Evolutionary conservation across 495 filamentous ascomycete species (phyloP), one percentile per base, ranked within the genome.

Genomic region (Penicillium tannophilum): DNA sequence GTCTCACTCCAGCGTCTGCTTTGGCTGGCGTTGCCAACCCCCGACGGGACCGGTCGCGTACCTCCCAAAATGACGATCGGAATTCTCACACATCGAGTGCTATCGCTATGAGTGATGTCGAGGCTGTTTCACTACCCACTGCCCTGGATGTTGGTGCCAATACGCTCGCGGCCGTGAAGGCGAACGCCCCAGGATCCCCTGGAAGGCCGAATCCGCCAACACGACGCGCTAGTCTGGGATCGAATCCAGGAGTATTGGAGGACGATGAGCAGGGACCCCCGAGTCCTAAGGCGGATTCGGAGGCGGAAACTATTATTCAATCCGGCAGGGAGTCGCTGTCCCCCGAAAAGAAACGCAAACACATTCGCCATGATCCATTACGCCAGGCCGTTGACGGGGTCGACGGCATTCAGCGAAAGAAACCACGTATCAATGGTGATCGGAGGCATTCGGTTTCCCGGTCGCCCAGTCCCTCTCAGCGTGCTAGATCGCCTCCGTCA

Each of bases 221-320:
- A 45, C 64, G 52, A 51, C 58, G 54, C 59, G 60, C 65, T 24
- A 63, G 63, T 57, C 62, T 62, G 61, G 63, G 56, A 26, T 49
- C 56, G 30, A 63, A 66, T 61, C 62, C 58, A 60, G 61, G 64
- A 62, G 64, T 59, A 43, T 62, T 53, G 58, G 69, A 63, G 56
- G 64, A 57, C 33, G 67, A 74, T n/a, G 66, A 61, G 47, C 66
- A 76, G 51, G 71, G 70, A 31, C 71, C 72, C 14, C 61, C 64
- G 19, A 77, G 77, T 55, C 72, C 76, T 56, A 78, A 71, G 69
- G 78, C 76, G 52, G 88, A 91, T 67, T 92, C 89, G 12, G 90
- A 93, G 70, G 89, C 90, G 56, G 89, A 92, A 73, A 93, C 90
- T 6, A 89, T 91, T 58, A 88, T 91, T 46, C 78, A 91, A 23